These are phyloP conservation scores for Xerocomellus chrysenteron DNA, from an alignment of 768 basidiomycete genomes.

Conservation along the genomic window DNA sequence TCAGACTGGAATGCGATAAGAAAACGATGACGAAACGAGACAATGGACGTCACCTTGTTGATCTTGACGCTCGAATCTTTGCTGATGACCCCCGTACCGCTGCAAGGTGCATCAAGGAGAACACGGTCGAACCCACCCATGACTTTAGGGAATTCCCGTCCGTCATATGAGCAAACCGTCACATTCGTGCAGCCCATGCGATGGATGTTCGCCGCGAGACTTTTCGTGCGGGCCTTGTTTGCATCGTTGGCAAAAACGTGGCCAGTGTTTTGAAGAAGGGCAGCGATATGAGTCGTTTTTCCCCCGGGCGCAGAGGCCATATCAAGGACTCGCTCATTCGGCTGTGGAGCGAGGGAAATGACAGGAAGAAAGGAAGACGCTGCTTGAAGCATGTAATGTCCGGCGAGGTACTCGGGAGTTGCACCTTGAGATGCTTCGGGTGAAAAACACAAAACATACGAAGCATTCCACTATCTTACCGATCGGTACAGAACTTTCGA, in stretches of 20 bases:
- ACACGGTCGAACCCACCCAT: conserved; percentile 99
- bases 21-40: background rate
- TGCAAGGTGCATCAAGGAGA: conserved; percentile 94
- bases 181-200: conserved; percentile 98
- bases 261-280: conserved; percentile 97
- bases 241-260: conserved; percentile 96
- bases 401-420: conserved; percentile 97
- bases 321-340: conserved; percentile 90
- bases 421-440: conserved; percentile 52
- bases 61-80: conserved; percentile 97
- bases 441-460: background rate
- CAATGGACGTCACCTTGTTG: conserved; percentile 73
- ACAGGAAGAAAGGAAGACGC: conserved; percentile 99
- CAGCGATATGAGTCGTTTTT: conserved; percentile 97
- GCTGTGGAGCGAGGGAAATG: conserved; percentile 90
- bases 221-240: conserved; percentile 93
- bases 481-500: conserved; percentile 93
- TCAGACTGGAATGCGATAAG: conserved; percentile 58
- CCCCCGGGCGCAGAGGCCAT: conserved; percentile 99
- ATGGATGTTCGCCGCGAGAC: conserved; percentile 94
- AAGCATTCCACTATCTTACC: conserved; percentile 43
- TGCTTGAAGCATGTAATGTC: conserved; percentile 99
- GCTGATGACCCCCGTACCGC: conserved; percentile 96
- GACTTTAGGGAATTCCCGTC: conserved; percentile 96
- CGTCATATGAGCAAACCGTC: conserved; percentile 95